Evolutionary conservation across 2,329 filamentous ascomycete genomes (phyloP), one percentile per base, ranked within the genome.

Genomic region (Sporothrix curviconia): DNA sequence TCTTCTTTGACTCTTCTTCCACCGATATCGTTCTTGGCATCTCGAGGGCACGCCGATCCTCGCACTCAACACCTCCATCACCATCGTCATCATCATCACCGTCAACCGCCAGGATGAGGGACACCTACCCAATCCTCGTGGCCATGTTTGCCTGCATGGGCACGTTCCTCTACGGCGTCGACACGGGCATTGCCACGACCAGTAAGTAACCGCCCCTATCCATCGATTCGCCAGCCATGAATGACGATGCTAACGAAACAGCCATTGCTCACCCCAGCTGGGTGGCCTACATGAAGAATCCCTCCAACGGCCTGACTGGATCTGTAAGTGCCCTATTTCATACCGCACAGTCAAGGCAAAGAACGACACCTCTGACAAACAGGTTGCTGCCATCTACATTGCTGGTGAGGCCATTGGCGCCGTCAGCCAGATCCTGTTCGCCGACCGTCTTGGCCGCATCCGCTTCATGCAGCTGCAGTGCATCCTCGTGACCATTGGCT

Each of bases 221-320:
- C 30, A 34, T 17, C 9, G 7, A 9, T 40, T 39, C 4, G n/a
- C 9, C 19, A 15, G 7, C 7, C 3, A 25, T 32, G 4, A 3
- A 7, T 19, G 4, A 3, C 14, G 15, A 7, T 14, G 15, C 44
- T 49, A 22, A 49, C 44, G 14, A 17, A 1, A 19, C 17, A 49
- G 44, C 81, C 19, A 84, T 84, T 57, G 80, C 81, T 3, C 81
- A 84, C 64, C 65, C 79, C 63, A 82, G 78, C 64, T 84, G 80
- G 80, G 76, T 80, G 44, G 72, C 79, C 43, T 84, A 83, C 66
- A 83, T 84, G 80, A 56, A 72, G 12, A 65, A 79, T 50, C 81
- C 81, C 2, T 80, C 77, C 3, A 72, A 78, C 61, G 79, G 74
- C 4, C 66, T 83, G 15, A 83, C 79, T 2, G 81, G 81, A 55